Evolutionary conservation across 2,329 filamentous ascomycete genomes (phyloP).

Genomic region (Nemania diffusa): DNA sequence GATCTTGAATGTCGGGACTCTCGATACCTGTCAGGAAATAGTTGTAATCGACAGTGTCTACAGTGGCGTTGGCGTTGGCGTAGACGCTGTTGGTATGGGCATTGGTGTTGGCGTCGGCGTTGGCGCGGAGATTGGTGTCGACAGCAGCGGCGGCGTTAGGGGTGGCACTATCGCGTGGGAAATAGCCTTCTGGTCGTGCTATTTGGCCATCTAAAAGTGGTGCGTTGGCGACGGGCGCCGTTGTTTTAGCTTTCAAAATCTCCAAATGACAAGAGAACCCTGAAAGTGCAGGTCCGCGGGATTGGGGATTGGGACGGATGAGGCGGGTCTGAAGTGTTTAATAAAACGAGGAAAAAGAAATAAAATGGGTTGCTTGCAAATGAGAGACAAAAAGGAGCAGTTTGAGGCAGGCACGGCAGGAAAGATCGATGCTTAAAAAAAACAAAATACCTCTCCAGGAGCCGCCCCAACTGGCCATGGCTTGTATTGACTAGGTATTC

Average conservation of each 20-base stretch:
- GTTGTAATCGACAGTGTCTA: background rate
- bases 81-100: too few relatives aligned
- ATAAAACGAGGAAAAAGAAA: slow-evolving; percentile 2
- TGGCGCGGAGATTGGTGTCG: background rate
- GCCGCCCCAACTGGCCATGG: slow-evolving; percentile 30
- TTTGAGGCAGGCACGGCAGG: background rate
- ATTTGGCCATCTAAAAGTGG: slow-evolving; percentile 27
- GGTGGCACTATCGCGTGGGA: background rate
- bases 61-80: background rate
- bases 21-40: background rate
- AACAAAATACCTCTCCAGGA: slow-evolving; percentile 26
- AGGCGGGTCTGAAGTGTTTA: background rate
- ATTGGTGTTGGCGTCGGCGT: background rate
- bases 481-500: background rate
- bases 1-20: background rate
- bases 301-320: background rate
- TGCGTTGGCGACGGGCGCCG: slow-evolving; percentile 27
- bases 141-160: background rate
- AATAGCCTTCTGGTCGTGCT: slow-evolving; percentile 12
- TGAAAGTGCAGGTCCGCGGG: background rate
- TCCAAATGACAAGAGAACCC: slow-evolving; percentile 13
- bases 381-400: slow-evolving; percentile 1
- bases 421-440: background rate
- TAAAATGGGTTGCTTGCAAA: slow-evolving; percentile 7
- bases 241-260: slow-evolving; percentile 25